Percentiles rank a stretch among this genome's conserved stretches.
phyloP scores from a whole-genome alignment of 139 green algal species.

The Gonium pectorale region DNA sequence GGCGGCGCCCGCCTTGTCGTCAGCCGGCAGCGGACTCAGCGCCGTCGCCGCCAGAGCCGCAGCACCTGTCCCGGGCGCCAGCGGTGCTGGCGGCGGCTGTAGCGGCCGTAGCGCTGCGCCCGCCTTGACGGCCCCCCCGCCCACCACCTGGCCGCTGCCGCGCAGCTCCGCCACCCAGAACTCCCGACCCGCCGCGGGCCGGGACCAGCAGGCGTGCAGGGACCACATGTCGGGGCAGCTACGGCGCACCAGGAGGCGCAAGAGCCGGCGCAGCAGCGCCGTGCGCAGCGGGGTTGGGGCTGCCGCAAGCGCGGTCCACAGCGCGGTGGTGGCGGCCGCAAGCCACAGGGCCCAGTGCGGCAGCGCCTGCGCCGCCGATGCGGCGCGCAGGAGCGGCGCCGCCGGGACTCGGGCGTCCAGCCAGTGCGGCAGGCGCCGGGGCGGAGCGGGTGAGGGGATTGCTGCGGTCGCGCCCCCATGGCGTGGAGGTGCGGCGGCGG shows the following conservation, averaged over 20 bases:
- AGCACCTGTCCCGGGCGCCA: not conserved
- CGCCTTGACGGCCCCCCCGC: not conserved
- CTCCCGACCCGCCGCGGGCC: not conserved
- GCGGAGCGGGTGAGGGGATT: too few relatives aligned
- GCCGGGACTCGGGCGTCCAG: not conserved
- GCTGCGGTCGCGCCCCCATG: not conserved
- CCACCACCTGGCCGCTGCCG: slow-evolving; percentile 1
- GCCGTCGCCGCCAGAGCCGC: not conserved
- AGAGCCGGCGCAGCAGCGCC: not conserved
- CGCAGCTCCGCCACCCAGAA: slow-evolving; percentile 9
- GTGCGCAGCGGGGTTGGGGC: not conserved
- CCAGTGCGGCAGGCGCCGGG: too few relatives aligned
- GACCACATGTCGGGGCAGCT: slow-evolving; percentile 10
- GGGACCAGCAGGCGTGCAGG: not conserved
- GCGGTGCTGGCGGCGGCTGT: not conserved
- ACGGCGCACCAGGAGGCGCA: not conserved
- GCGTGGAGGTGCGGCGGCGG: not conserved
- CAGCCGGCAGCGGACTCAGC: not conserved
- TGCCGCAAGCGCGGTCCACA: not conserved
- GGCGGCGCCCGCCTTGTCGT: too few relatives aligned
- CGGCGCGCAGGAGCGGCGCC: not conserved
- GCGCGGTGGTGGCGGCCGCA: not conserved
- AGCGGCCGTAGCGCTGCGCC: not conserved
- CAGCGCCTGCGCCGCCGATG: not conserved
- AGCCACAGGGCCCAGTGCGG: not conserved